Evolutionary conservation across 345 rosid species (phyloP).

Genomic region (Mallotus nudiflorus): DNA sequence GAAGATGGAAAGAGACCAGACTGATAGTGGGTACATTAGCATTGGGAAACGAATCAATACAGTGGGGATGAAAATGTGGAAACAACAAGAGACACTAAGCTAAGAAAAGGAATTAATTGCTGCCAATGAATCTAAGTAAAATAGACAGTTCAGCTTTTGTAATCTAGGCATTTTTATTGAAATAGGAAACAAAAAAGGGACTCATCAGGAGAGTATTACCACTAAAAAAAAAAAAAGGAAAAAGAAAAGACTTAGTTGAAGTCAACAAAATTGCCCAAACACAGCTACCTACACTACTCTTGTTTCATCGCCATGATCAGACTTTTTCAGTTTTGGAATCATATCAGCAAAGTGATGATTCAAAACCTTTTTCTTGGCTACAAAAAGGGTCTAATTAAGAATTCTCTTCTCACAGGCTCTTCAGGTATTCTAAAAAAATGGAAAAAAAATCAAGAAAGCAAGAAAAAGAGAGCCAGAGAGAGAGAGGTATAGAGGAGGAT

Average conservation of each 20-base stretch:
- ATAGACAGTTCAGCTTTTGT: slow-evolving; percentile 58
- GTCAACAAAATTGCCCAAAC: slow-evolving; percentile 40
- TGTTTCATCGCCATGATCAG: slow-evolving; percentile 15
- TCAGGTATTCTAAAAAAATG: neutral
- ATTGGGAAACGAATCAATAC: slow-evolving; percentile 53
- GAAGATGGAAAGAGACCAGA: slow-evolving; percentile 68
- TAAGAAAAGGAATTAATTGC: slow-evolving; percentile 28
- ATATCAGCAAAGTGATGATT: slow-evolving; percentile 8
- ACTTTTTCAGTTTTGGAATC: slow-evolving; percentile 25
- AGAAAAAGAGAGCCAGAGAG: slow-evolving; percentile 12
- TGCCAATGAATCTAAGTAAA: slow-evolving; percentile 40
- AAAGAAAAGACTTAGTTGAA: slow-evolving; percentile 16
- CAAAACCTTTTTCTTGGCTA: slow-evolving; percentile 29
- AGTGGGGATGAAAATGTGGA: slow-evolving; percentile 17
- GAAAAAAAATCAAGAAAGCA: neutral
- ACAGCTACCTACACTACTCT: slow-evolving; percentile 12
- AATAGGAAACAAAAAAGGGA: slow-evolving; percentile 44
- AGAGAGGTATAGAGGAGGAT: neutral
- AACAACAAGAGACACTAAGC: slow-evolving; percentile 17
- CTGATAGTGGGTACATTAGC: slow-evolving; percentile 59
- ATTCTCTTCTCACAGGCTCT: neutral
- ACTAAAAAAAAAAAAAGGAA: slow-evolving; percentile 22
- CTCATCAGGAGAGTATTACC: slow-evolving; percentile 34
- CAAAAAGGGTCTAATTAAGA: slow-evolving; percentile 37
- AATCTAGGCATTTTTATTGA: slow-evolving; percentile 36